Base-by-base conservation (phyloP, 768 basidiomycete genomes). In the Udeniomyces megalosporus region DNA sequence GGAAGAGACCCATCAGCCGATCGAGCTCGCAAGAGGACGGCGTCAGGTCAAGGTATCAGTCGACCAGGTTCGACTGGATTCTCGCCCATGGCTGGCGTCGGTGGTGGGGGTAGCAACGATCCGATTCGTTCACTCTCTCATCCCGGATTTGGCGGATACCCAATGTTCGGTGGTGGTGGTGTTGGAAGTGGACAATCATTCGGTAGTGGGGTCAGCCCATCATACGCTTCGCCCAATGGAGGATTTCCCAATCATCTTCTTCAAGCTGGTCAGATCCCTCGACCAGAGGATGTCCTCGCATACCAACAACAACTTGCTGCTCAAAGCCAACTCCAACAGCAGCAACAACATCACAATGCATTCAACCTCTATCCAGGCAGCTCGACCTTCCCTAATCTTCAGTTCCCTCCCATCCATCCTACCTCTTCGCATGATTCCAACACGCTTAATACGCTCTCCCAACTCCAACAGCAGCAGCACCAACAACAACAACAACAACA, bases 391-490 rank as follows among this genome's bases (percentile, higher is more conserved):
- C 42, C 4, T 10, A 8, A 42, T 8, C 38, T 42, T 42, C 32
- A 29, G 24, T 24, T 17, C 34, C 34, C 35, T 12, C 35, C 15
- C 42, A 28, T 17, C 24, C 55, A 17, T 44, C 55, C 1, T 2
- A 34, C 32, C 20, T 15, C 8, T 35, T 38, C 15, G 12, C 42
- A n/a, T 57, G 42, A n/a, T 28, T 44, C n/a, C 46, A 44, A 35
- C 35, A 38, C 38, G 22, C 55, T 29, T 34, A 60, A 35, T 42
- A 51, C 46, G 42, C 61, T 54, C 14, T 14, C n/a, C 31, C 52
- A 52, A 20, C 34, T 32, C n/a, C 59, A 60, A 24, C 59, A 60
- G 50, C 50, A 60, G 38, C 58, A 60, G 42, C 60, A 62, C 24
- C 48, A 62, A 12, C 54, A 56, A 8, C 61, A 44, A 2, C 46